Base-by-base conservation (phyloP, 2,329 filamentous ascomycete genomes). In the Drechslerella coelobrocha region DNA sequence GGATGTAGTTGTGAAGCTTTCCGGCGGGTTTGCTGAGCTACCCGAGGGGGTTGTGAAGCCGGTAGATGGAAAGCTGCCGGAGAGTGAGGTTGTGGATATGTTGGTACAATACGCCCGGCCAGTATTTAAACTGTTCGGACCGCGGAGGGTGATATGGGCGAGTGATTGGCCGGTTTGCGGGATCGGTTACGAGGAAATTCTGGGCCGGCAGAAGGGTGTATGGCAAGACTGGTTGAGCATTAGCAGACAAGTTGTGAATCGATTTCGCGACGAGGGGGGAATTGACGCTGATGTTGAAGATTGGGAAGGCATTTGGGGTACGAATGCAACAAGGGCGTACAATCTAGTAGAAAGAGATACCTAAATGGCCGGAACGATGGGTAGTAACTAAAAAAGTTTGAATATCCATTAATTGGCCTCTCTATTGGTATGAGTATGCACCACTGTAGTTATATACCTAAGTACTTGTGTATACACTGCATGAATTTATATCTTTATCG, bases 81-180 rank as follows among this genome's bases (percentile, higher is more conserved):
- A 52, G 14, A 31, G 50, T 31, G 47, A 60, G 24, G 48, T 71
- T 31, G 34, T 54, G 9, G 21, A 45, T 19, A 59, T 71, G 59
- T 53, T 60, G 1, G 12, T 51, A 12, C 41, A 62, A 5, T 71
- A 71, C 21, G 66, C 53, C 14, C 26, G 87, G 69, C 85, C 88
- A 56, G 81, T 92, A 0, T 84, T 95, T 56, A 84, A 86, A 26
- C 84, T 84, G 0, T 97, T 96, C 76, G 87, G 89, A 1, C 80
- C 89, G 0, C 77, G 81, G 21, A 84, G 91, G 73, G 84, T 94
- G 77, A 92, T 97, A 88, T 97, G 94, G 79, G 92, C 89, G 23
- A 92, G 89, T 73, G 92, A 97, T 79, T 97, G 93, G 93, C 92
- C 93, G 1, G 88, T 97, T 0, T 96, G 91, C 80, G 92, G 91